Base-by-base conservation (phyloP, 2,329 filamentous ascomycete genomes). In the Drechslerella coelobrocha region DNA sequence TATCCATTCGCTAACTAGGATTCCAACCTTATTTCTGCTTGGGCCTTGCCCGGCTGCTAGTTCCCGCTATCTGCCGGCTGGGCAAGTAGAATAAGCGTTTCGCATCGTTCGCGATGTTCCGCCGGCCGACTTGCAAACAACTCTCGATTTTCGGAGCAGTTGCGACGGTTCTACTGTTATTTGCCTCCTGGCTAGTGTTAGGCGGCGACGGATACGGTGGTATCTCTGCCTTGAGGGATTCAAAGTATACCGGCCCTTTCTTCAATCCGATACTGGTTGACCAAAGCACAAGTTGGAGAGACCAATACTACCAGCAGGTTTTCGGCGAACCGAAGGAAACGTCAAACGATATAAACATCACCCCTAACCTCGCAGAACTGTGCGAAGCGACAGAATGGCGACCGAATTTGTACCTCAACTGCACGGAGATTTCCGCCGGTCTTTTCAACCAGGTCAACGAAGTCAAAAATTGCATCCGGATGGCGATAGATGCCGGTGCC, bases 381-480 rank as follows among this genome's bases (percentile, higher is more conserved):
- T 62, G 59, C 37, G 37, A 55, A 55, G 27, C 24, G 37, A 54
- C 47, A 54, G 45, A 50, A 37, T 62, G 59, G 59, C 59, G 50
- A 51, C 41, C 59, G 50, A 55, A 62, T 19, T 26, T 62, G 31
- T 62, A 62, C 50, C 50, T 62, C 37, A 62, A 62, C 39, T 62
- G 59, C 21, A 62, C 59, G 12, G 23, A 51, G n/a, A 24, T 62
- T 37, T 45, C 59, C 1, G 50, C 48, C 23, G 59, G 59, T n/a
- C 59, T 62, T 51, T 62, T 62, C 50, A 62, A 62, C 59, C 59
- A 62, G 41, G 59, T 62, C 50, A 62, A 62, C 27, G 59, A 62
- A 39, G 55, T 62, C 50, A 62, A 62, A 62, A 62, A 62, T 34
- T 62, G 59, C 19, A 37, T 62, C 43, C 59, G 59, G 24, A 62